A percentile compares a stretch with the other conserved stretches of the same genome.
These are phyloP conservation scores for Euphorbia corollata DNA, from an alignment of 441 rosid genomes.

Conservation along the genomic window DNA sequence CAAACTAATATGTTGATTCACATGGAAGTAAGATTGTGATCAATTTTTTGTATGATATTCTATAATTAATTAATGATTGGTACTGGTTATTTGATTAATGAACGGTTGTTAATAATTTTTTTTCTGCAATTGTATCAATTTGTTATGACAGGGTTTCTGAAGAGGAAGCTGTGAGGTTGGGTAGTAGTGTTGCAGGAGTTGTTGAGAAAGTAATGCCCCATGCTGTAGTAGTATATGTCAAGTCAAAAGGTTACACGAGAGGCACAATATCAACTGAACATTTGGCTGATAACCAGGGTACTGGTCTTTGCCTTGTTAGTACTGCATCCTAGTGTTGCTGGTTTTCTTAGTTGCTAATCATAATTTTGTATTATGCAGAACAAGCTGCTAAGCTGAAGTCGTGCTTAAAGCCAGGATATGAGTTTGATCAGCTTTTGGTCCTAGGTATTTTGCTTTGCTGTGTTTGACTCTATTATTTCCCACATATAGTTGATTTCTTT, in stretches of 20 bases:
- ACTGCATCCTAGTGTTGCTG: neutral
- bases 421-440: slow-evolving; percentile 77
- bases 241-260: slow-evolving; percentile 50
- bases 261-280: slow-evolving; percentile 77
- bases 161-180: slow-evolving; percentile 70
- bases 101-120: neutral
- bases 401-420: slow-evolving; percentile 68
- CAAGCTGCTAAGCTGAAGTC: slow-evolving; percentile 64
- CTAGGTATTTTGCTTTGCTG: slow-evolving; percentile 45
- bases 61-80: no score
- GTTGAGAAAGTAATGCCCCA: slow-evolving; percentile 62
- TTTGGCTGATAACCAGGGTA: slow-evolving; percentile 93
- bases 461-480: neutral
- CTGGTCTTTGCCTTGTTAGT: slow-evolving; percentile 16
- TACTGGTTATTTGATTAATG: neutral
- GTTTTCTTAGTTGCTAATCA: slow-evolving; percentile 21
- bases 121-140: slow-evolving; percentile 8
- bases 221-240: slow-evolving; percentile 54
- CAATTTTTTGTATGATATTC: neutral
- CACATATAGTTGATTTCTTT: neutral
- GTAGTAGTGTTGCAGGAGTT: slow-evolving; percentile 69
- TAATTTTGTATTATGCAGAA: slow-evolving; percentile 39
- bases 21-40: neutral
- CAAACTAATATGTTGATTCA: slow-evolving; percentile 5
- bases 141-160: slow-evolving; percentile 54